phyloP scores from a whole-genome alignment of 768 basidiomycete genomes.

The Trametes maxima region DNA sequence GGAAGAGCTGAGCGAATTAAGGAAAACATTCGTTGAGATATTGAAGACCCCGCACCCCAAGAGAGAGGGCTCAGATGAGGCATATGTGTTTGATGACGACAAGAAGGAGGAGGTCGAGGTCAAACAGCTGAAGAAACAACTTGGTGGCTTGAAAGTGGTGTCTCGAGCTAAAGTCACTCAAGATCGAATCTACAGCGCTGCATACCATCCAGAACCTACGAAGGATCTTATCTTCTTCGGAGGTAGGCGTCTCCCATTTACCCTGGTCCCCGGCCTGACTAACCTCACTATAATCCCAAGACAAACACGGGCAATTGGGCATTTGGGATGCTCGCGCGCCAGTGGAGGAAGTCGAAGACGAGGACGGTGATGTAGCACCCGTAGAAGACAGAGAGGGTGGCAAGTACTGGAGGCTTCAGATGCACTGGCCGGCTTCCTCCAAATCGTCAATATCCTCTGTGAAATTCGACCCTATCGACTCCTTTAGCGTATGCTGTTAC shows the following conservation, averaged over 20 bases:
- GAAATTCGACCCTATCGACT: constrained; percentile 74
- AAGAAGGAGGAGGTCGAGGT: constrained; percentile 52
- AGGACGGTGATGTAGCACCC: constrained; percentile 50
- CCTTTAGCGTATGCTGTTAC: constrained; percentile 61
- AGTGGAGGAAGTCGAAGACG: constrained; percentile 63
- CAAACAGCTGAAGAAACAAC: constrained; percentile 52
- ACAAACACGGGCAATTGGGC: constrained; percentile 81
- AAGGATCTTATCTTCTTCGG: constrained; percentile 90
- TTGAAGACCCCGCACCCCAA: constrained; percentile 40
- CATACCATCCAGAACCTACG: constrained; percentile 77
- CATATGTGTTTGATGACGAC: constrained; percentile 51
- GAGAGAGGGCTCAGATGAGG: constrained; percentile 49
- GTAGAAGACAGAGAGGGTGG: constrained; percentile 57
- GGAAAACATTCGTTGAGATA: constrained; percentile 45
- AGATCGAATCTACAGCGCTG: constrained; percentile 73
- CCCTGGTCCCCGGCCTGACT: not conserved
- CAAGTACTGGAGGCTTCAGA: constrained; percentile 77
- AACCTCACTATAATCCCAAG: constrained; percentile 38
- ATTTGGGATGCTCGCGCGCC: constrained; percentile 86
- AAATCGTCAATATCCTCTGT: constrained; percentile 80
- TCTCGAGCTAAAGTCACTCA: constrained; percentile 81
- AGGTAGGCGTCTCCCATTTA: constrained; percentile 43
- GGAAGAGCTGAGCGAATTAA: constrained; percentile 50
- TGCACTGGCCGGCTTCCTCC: constrained; percentile 81
- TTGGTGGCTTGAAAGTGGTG: constrained; percentile 62